Evolutionary conservation across 1,284 basidiomycete species (phyloP), one percentile per base, ranked within the genome.

Genomic region (Tilletia indica): DNA sequence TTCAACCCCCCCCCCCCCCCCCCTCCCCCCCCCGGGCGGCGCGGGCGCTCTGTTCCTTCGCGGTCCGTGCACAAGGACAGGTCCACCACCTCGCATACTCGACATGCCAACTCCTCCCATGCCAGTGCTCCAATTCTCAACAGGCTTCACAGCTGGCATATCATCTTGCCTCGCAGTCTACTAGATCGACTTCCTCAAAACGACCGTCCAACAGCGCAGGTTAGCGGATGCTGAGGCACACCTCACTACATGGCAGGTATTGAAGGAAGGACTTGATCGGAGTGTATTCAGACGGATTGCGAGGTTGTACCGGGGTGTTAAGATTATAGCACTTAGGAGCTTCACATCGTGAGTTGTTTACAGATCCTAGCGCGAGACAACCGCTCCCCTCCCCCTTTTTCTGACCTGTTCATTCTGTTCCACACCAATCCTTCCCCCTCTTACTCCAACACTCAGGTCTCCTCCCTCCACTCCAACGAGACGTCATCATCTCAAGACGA

Each of bases 1-100:
- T 98, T 97, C 91, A 90, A 91, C 85, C 92, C 94, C 89, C 96
- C 96, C n/a, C n/a, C n/a, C n/a, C n/a, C n/a, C n/a, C n/a, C n/a
- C n/a, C n/a, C n/a, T n/a, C n/a, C n/a, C n/a, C n/a, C n/a, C n/a
- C n/a, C n/a, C n/a, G n/a, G n/a, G n/a, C n/a, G n/a, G n/a, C n/a
- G n/a, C n/a, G n/a, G 81, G 97, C 97, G 87, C 92, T 99, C 78
- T 97, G 97, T 88, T 95, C 97, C 87, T 99, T 98, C 88, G 88
- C 87, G 76, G 87, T 88, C 82, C 86, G 87, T 82, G 12, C 14
- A 9, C 21, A 5, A 14, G 8, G 5, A 25, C 19, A 61, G 36
- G 73, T 70, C 2, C 68, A 72, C 11, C 71, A 3, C 69, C 74
- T 6, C 73, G 73, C 39, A 68, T 78, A 3, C 77, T 73, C 47